Conservation (phyloP, 495 filamentous ascomycete species). For the Podospora comata region DNA sequence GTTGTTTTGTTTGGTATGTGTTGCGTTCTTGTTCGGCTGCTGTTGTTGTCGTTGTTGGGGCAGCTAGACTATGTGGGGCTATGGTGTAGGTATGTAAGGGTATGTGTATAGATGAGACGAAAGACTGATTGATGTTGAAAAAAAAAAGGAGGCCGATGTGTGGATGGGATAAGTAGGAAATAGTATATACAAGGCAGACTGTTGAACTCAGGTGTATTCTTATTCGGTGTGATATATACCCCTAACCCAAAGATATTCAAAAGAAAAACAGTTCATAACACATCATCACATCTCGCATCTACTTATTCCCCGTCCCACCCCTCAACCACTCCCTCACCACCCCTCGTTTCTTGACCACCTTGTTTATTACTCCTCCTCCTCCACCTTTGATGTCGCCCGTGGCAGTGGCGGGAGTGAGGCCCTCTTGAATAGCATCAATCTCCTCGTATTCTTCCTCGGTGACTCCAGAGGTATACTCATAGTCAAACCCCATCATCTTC, state of each 20-base stretch:
- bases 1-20: neutral
- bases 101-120: no score
- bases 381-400: slow-evolving; percentile 23
- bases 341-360: neutral
- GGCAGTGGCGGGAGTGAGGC: slow-evolving; percentile 18
- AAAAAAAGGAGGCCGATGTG: no score
- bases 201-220: neutral
- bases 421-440: slow-evolving; percentile 34
- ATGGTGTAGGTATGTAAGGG: neutral
- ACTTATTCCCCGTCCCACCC: neutral
- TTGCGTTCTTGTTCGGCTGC: neutral
- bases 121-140: neutral
- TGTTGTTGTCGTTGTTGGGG: neutral
- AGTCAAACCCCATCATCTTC: slow-evolving; percentile 3
- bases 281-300: neutral
- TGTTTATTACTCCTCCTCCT: neutral
- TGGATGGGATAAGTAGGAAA: neutral
- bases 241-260: neutral
- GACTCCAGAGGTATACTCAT: neutral
- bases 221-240: neutral
- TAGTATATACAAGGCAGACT: neutral
- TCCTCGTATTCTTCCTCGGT: slow-evolving; percentile 31
- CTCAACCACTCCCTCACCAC: neutral
- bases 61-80: neutral
- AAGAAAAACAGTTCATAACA: neutral